Percentiles rank a stretch among this genome's conserved stretches.
Evolutionary conservation across 2,329 filamentous ascomycete species (phyloP).

Genomic region (Fusarium dimerum): DNA sequence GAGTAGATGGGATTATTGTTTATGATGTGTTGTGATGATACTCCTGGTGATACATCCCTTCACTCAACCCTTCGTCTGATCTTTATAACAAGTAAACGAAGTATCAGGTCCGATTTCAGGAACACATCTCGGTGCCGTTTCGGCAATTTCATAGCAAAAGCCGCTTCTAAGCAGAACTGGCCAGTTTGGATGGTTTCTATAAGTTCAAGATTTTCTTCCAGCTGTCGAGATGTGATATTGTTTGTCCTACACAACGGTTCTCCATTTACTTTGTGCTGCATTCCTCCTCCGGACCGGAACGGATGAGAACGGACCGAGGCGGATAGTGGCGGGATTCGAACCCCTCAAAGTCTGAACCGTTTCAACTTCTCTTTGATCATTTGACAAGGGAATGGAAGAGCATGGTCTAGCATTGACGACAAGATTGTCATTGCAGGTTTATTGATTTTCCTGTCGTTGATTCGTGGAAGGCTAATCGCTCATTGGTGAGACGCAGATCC

Average conservation of each 20-base stretch:
- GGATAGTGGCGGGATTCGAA: slow-evolving; percentile 7
- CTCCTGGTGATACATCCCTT: neutral
- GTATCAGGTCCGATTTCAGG: slow-evolving; percentile 1
- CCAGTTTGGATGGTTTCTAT: neutral
- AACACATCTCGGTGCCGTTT: slow-evolving; percentile 5
- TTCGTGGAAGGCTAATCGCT: neutral
- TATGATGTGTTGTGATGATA: neutral
- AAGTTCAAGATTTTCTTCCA: neutral
- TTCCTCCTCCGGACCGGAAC: neutral
- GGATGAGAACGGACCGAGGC: slow-evolving; percentile 9
- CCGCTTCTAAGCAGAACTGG: slow-evolving; percentile 1
- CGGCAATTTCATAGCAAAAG: neutral
- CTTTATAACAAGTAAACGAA: slow-evolving; percentile 6
- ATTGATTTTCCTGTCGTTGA: neutral
- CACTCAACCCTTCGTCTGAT: neutral
- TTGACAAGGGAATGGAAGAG: neutral
- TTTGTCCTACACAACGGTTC: neutral
- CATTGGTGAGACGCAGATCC: neutral
- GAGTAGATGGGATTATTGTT: neutral
- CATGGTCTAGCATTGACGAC: neutral
- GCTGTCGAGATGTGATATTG: neutral
- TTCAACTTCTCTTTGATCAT: neutral
- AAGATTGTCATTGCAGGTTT: neutral
- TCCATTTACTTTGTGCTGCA: neutral
- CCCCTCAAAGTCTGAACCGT: neutral